Evolutionary conservation across 371 early-diverging fungal genomes (phyloP).

Genomic region (Syncephalis fuscata): DNA sequence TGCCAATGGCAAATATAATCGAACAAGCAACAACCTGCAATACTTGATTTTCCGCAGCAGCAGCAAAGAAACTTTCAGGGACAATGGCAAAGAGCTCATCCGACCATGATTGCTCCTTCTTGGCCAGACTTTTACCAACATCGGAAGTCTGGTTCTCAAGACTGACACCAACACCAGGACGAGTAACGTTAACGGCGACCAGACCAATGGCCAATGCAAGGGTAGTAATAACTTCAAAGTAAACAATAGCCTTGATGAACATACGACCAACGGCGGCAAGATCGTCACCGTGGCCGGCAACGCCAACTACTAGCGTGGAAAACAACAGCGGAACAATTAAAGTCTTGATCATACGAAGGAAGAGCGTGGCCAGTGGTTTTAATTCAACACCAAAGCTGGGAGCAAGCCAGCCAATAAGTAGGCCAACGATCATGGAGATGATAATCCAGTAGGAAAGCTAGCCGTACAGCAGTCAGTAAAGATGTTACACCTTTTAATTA

Average conservation of each 20-base stretch:
- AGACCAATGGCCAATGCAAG: slow-evolving; percentile 56
- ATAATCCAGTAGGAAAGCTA: slow-evolving; percentile 25
- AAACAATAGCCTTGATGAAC: slow-evolving; percentile 44
- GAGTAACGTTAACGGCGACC: slow-evolving; percentile 36
- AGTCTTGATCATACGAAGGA: slow-evolving; percentile 50
- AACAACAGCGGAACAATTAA: slow-evolving; percentile 57
- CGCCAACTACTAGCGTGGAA: slow-evolving; percentile 50
- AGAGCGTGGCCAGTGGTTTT: slow-evolving; percentile 30
- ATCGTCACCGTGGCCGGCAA: slow-evolving; percentile 62
- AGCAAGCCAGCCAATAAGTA: slow-evolving; percentile 35
- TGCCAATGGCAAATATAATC: slow-evolving; percentile 47
- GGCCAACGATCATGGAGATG: slow-evolving; percentile 34
- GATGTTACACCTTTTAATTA: too few species aligned
- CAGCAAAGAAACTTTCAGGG: slow-evolving; percentile 31
- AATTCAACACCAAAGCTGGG: slow-evolving; percentile 24
- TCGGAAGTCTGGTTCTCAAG: slow-evolving; percentile 12
- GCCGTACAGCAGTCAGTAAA: too few species aligned
- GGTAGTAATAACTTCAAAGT: slow-evolving; percentile 49
- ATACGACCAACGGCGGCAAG: slow-evolving; percentile 37
- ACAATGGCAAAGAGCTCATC: slow-evolving; percentile 32
- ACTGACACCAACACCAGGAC: slow-evolving; percentile 36
- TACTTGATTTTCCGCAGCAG: slow-evolving; percentile 30
- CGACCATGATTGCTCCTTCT: slow-evolving; percentile 27
- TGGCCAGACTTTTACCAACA: slow-evolving; percentile 10
- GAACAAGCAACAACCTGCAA: slow-evolving; percentile 52